Base-by-base conservation (phyloP, 306 rosid genomes). In the Prosopis cineraria region DNA sequence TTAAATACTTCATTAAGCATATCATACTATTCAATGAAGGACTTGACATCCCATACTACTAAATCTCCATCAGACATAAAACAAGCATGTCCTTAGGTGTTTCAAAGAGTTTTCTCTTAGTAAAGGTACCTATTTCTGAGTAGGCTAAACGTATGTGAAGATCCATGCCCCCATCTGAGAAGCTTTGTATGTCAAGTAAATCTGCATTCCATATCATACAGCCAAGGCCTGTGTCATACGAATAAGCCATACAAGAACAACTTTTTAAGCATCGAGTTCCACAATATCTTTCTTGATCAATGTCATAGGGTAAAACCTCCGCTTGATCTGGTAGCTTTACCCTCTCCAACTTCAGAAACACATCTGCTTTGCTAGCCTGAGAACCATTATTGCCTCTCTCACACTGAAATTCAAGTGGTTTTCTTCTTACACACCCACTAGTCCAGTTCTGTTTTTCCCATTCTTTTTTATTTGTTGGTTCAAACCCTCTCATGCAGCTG, bases 331-430 rank as follows among this genome's bases (percentile, higher is more conserved):
- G 85, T 22, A 48, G 56, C 70, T 88, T 85, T 10, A 75, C 68
- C 53, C n/a, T 70, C 29, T 27, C 60, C 20, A 82, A 6, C 10
- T 12, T 72, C 0, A 52, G 3, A 73, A 82, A 84, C 13, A 75
- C 80, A 45, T 82, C 91, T 50, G 47, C 17, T 9, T 62, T 5
- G 0, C 22, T n/a, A n/a, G n/a, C n/a, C n/a, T n/a, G n/a, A n/a
- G n/a, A n/a, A 30, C 11, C 2, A 14, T 16, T 43, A 1, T 52
- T 81, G 1, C 1, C 24, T 58, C 16, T 76, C 78, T 76, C 63
- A 70, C 91, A 85, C 16, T 64, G 27, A n/a, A n/a, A n/a, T n/a
- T n/a, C n/a, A 68, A 88, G 74, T 0, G n/a, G 63, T 12, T 30
- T 6, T n/a, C 20, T 62, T 17, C 68, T 62, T 12, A 17, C 41